Evolutionary conservation across 495 filamentous ascomycete genomes (phyloP).

Genomic region (Penicillium nucicola): DNA sequence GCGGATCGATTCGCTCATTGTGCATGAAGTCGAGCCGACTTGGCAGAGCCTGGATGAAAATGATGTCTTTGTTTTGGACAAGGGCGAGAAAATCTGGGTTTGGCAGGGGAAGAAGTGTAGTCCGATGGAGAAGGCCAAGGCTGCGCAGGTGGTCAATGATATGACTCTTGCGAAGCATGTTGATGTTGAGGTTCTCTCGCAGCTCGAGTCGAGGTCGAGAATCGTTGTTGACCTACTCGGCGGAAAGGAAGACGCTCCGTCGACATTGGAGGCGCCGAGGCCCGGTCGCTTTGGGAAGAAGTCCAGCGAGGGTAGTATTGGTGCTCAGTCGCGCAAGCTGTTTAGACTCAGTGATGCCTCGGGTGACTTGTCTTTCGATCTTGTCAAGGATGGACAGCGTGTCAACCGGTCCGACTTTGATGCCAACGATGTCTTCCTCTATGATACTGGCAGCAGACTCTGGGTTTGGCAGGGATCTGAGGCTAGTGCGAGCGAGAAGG

Average conservation of each 20-base stretch:
- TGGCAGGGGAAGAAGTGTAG: constrained; percentile 62
- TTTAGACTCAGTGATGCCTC: constrained; percentile 55
- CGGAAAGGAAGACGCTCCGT: constrained; percentile 38
- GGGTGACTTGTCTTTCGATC: constrained; percentile 48
- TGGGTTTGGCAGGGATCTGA: constrained; percentile 60
- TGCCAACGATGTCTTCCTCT: constrained; percentile 56
- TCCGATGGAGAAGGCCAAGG: constrained; percentile 64
- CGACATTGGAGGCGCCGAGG: constrained; percentile 32
- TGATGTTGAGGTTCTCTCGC: constrained; percentile 59
- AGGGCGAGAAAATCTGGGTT: constrained; percentile 58
- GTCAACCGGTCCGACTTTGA: constrained; percentile 45
- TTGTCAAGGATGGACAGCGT: constrained; percentile 47
- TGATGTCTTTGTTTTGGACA: constrained; percentile 61
- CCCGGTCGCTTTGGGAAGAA: constrained; percentile 32
- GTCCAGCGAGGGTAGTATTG: background rate
- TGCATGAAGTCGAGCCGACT: constrained; percentile 59
- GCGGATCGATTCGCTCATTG: constrained; percentile 45
- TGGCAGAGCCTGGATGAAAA: constrained; percentile 59
- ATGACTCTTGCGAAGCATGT: constrained; percentile 58
- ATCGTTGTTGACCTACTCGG: constrained; percentile 54
- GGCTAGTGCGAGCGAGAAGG: constrained; percentile 52
- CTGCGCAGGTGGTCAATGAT: constrained; percentile 60
- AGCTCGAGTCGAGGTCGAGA: constrained; percentile 50
- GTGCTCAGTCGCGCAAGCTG: constrained; percentile 37
- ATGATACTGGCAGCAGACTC: constrained; percentile 47